A percentile compares a stretch with the other conserved stretches of the same genome.
Evolutionary conservation across 768 basidiomycete genomes (phyloP).

Genomic region (Hydnomerulius pinastri): DNA sequence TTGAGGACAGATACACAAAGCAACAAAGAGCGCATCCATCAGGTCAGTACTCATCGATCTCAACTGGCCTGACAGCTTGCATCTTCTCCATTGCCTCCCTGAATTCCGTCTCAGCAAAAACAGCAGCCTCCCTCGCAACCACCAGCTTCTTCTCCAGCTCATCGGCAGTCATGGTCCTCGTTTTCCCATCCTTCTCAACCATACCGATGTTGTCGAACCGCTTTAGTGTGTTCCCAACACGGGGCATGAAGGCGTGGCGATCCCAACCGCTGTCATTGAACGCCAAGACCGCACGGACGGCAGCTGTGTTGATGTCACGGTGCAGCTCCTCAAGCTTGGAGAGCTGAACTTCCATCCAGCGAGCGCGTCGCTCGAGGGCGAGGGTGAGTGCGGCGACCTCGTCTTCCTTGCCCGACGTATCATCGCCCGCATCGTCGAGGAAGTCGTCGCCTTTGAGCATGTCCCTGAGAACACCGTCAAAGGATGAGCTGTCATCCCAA

Average conservation of each 20-base stretch:
- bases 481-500: slow-evolving; percentile 89
- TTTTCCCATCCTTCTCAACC: slow-evolving; percentile 43
- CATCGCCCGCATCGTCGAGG: slow-evolving; percentile 72
- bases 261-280: slow-evolving; percentile 91
- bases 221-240: slow-evolving; percentile 64
- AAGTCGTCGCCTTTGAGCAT: slow-evolving; percentile 91
- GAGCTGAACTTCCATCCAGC: slow-evolving; percentile 92
- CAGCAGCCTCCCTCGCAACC: slow-evolving; percentile 70
- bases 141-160: slow-evolving; percentile 76
- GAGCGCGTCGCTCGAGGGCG: slow-evolving; percentile 84
- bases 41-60: slow-evolving; percentile 35
- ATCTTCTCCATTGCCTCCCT: slow-evolving; percentile 73
- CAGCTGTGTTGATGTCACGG: slow-evolving; percentile 87
- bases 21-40: not conserved
- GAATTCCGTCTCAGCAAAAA: slow-evolving; percentile 73
- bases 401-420: slow-evolving; percentile 67
- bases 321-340: slow-evolving; percentile 88
- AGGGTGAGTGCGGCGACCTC: slow-evolving; percentile 83
- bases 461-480: slow-evolving; percentile 81
- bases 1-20: not conserved
- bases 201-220: slow-evolving; percentile 70
- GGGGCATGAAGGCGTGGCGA: slow-evolving; percentile 64
- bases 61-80: slow-evolving; percentile 54
- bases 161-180: slow-evolving; percentile 58
- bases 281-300: slow-evolving; percentile 76